These are phyloP conservation scores for Mycena kentingensis DNA, from an alignment of 768 basidiomycete genomes.

Conservation along the genomic window DNA sequence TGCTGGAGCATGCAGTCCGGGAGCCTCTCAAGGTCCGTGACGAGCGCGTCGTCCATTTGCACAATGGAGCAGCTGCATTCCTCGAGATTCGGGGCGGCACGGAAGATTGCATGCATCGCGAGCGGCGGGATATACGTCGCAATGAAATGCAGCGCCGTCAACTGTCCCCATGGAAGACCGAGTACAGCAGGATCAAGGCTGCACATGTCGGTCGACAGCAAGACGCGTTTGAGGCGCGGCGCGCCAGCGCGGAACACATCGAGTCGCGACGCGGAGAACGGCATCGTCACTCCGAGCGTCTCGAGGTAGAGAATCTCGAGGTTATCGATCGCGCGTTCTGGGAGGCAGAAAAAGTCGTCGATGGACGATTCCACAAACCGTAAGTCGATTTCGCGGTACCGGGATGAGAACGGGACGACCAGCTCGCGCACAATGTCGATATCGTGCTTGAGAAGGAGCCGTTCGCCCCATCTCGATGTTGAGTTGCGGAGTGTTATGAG, in stretches of 20 bases:
- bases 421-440: not conserved
- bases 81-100: constrained; percentile 11
- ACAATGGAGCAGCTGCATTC: constrained; percentile 24
- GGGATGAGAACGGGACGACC: not conserved
- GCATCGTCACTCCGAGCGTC: constrained; percentile 20
- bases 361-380: constrained; percentile 22
- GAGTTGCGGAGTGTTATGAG: constrained; percentile 22
- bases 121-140: constrained; percentile 23
- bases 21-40: constrained; percentile 9
- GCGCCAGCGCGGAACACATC: constrained; percentile 22
- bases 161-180: constrained; percentile 21
- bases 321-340: constrained; percentile 15
- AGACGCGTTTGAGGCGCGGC: constrained; percentile 20
- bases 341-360: constrained; percentile 22
- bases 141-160: constrained; percentile 21
- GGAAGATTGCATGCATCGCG: constrained; percentile 21
- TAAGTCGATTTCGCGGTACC: constrained; percentile 23
- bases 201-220: constrained; percentile 22
- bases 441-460: not conserved
- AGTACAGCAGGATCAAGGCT: constrained; percentile 20
- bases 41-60: constrained; percentile 12
- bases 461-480: constrained; percentile 11
- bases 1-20: constrained; percentile 11
- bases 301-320: constrained; percentile 23
- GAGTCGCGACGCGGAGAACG: constrained; percentile 11